phyloP scores from a whole-genome alignment of 192 early-diverging fungal genomes.

The Podila minutissima region DNA sequence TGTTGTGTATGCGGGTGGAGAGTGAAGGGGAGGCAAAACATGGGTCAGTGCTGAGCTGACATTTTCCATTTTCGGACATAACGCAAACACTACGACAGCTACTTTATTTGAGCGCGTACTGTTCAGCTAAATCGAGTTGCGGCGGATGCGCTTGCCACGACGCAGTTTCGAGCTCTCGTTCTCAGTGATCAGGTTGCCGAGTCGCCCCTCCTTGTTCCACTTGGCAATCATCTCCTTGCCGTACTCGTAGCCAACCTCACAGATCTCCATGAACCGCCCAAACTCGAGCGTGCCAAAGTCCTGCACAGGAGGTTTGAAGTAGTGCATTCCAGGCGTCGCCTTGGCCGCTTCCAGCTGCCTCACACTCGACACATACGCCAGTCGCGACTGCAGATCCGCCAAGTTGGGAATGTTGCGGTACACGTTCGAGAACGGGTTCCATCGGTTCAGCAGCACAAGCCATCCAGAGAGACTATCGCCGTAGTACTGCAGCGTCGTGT shows the following conservation, averaged over 20 bases:
- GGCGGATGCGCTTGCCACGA: slow-evolving; percentile 37
- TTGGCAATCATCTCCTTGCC: slow-evolving; percentile 78
- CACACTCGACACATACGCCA: slow-evolving; percentile 94
- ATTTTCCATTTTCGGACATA: too few species aligned
- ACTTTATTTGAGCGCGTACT: neutral
- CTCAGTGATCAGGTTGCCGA: slow-evolving; percentile 37
- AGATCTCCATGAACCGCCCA: slow-evolving; percentile 89
- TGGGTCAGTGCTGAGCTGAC: too few species aligned
- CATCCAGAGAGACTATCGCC: slow-evolving; percentile 95
- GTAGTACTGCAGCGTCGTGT: slow-evolving; percentile 91
- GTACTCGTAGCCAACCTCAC: slow-evolving; percentile 86
- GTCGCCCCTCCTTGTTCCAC: slow-evolving; percentile 81
- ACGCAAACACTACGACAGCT: neutral
- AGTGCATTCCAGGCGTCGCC: slow-evolving; percentile 79
- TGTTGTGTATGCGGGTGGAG: too few species aligned
- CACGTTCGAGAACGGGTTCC: slow-evolving; percentile 78
- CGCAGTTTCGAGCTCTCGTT: slow-evolving; percentile 20
- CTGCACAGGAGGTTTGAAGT: slow-evolving; percentile 88
- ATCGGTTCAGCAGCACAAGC: slow-evolving; percentile 84
- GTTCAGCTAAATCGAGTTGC: slow-evolving; percentile 33
- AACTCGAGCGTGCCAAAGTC: slow-evolving; percentile 93
- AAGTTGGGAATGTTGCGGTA: slow-evolving; percentile 85
- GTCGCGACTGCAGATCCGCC: slow-evolving; percentile 92
- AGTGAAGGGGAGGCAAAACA: too few species aligned
- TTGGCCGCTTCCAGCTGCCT: slow-evolving; percentile 92